Evolutionary conservation across 768 basidiomycete species (phyloP).

Genomic region (Suillus plorans): DNA sequence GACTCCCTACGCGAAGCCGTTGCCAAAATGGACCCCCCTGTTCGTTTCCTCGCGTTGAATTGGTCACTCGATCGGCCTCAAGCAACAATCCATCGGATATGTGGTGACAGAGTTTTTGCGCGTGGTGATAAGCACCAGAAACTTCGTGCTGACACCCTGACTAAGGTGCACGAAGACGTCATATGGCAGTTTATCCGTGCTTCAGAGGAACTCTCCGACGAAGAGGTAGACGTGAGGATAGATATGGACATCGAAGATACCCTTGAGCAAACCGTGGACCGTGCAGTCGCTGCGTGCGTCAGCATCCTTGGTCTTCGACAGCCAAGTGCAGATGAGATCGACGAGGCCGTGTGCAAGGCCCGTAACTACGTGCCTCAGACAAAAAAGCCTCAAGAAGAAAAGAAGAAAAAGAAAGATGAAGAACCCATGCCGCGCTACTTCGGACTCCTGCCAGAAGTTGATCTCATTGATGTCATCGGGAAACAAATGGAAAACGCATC

Average conservation of each 20-base stretch:
- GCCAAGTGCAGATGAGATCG: neutral
- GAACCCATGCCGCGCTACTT: neutral
- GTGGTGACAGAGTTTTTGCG: constrained; percentile 65
- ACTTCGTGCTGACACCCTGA: constrained; percentile 55
- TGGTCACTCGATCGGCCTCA: neutral
- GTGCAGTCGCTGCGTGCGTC: neutral
- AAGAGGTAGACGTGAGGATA: constrained; percentile 67
- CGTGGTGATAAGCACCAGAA: constrained; percentile 89
- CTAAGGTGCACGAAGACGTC: constrained; percentile 70
- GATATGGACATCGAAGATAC: constrained; percentile 62
- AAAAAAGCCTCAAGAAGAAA: neutral
- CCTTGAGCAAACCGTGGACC: neutral
- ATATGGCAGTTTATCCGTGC: constrained; percentile 76
- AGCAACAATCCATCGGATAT: constrained; percentile 63
- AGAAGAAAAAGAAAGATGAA: neutral
- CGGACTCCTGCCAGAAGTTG: neutral
- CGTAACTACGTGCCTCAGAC: neutral
- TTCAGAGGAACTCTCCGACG: constrained; percentile 58
- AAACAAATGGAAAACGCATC: neutral
- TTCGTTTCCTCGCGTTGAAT: neutral
- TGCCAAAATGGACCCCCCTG: constrained; percentile 37
- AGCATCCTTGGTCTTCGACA: neutral
- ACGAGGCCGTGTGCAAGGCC: neutral
- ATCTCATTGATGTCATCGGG: neutral
- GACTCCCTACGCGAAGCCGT: constrained; percentile 59